A percentile compares a stretch with the other conserved stretches of the same genome.
Evolutionary conservation across 805 yeast genomes (phyloP).

Genomic region (Ogataea naganishii): DNA sequence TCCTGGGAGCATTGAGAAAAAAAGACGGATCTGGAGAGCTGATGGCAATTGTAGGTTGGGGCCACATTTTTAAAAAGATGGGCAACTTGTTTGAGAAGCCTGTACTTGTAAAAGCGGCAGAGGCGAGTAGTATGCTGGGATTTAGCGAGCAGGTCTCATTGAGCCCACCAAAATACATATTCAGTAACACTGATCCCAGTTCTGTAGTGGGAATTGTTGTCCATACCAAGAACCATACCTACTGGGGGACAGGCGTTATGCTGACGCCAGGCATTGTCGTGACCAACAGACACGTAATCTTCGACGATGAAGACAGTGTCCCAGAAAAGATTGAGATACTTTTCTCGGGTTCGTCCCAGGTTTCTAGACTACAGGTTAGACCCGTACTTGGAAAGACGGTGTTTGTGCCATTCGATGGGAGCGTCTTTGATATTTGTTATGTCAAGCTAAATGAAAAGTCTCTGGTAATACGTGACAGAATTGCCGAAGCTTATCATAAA

Average conservation of each 20-base stretch:
- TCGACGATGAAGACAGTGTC: slow-evolving; percentile 3
- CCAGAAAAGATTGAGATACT: slow-evolving; percentile 12
- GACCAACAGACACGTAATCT: slow-evolving; percentile 33
- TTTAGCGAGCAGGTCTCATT: too few species aligned
- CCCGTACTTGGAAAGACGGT: slow-evolving; percentile 10
- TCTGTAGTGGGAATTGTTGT: slow-evolving; percentile 12
- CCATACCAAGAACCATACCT: slow-evolving; percentile 5
- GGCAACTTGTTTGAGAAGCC: neutral
- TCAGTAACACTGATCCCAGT: neutral
- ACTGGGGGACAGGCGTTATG: slow-evolving; percentile 39
- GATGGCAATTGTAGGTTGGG: slow-evolving; percentile 16
- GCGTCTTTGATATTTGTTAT: slow-evolving; percentile 29
- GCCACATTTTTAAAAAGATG: slow-evolving; percentile 2
- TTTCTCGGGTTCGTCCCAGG: slow-evolving; percentile 2
- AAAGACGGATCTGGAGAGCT: slow-evolving; percentile 38
- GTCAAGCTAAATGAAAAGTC: slow-evolving; percentile 15
- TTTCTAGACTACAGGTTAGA: slow-evolving; percentile 1
- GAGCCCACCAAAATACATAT: too few species aligned
- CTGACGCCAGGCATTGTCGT: slow-evolving; percentile 23
- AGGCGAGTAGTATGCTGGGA: neutral
- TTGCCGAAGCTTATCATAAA: slow-evolving; percentile 1
- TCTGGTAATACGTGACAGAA: slow-evolving; percentile 1
- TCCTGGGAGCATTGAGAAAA: slow-evolving; percentile 29
- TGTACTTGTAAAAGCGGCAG: neutral
- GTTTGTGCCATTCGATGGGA: slow-evolving; percentile 21